Conservation (phyloP, 306 rosid species). For the Gastrolobium bilobum region DNA sequence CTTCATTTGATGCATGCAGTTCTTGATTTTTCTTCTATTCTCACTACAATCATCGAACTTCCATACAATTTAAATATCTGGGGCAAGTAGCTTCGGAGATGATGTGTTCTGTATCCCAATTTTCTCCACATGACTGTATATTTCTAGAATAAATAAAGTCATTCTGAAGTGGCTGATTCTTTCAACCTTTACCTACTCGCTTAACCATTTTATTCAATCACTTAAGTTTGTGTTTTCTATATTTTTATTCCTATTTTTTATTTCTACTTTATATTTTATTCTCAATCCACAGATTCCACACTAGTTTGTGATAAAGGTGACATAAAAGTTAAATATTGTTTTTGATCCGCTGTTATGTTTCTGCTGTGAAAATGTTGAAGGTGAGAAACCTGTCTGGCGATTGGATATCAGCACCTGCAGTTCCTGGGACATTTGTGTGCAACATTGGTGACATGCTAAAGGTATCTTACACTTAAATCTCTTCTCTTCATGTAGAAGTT, state of each 20-base stretch:
- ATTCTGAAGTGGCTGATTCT: not conserved
- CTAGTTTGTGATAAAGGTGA: no score
- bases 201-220: not conserved
- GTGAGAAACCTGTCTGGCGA: conserved; percentile 86
- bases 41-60: not conserved
- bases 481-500: conserved; percentile 4
- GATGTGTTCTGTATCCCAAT: not conserved
- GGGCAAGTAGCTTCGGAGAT: not conserved
- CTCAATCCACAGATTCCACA: no score
- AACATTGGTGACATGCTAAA: conserved; percentile 97
- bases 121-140: not conserved
- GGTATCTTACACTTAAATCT: conserved; percentile 54
- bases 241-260: not conserved
- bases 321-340: no score
- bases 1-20: not conserved
- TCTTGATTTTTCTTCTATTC: conserved; percentile 21
- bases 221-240: not conserved
- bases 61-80: not conserved
- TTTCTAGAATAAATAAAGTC: conserved; percentile 8
- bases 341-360: not conserved
- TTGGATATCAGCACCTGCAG: conserved; percentile 94
- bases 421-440: conserved; percentile 87
- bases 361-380: conserved; percentile 58
- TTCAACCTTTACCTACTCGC: not conserved
- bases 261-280: no score